Base-by-base conservation (phyloP, 1,284 basidiomycete genomes). In the Tylopilus sp. region DNA sequence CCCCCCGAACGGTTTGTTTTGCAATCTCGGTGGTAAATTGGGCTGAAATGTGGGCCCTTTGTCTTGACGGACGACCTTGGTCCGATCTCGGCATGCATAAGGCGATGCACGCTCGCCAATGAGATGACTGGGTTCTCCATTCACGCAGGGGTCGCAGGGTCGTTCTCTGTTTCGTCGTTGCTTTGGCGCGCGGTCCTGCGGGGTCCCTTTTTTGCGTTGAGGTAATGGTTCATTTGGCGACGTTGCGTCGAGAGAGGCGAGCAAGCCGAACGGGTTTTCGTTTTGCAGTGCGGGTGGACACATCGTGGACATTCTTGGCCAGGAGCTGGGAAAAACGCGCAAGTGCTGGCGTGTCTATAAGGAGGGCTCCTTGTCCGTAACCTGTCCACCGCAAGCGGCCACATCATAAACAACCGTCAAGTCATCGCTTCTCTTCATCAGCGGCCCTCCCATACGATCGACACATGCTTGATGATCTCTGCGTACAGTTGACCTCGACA, bases 331-430 rank as follows among this genome's bases (percentile, higher is more conserved):
- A 43, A 51, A 51, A 57, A 41, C 5, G 17, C 5, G 5, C 24
- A 25, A 15, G 7, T 10, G n/a, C 36, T 39, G 50, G 26, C 50
- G 25, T 40, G 22, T 22, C 33, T 51, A 43, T 41, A 56, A 43
- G 24, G 28, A 35, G 33, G 25, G n/a, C n/a, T 13, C n/a, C 14
- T 32, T 2, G 36, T 13, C 44, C 47, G 17, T 37, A 43, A 39
- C 5, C n/a, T 14, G 20, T 20, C 37, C 22, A 42, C 49, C 36
- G 22, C 51, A 54, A 54, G 47, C 25, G 3, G 48, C 29, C 33
- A 24, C 1, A 7, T n/a, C 4, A 20, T 50, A 67, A 63, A 63
- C 61, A 63, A 61, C 33, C 33, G 45, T 62, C 61, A 66, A 66
- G 54, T 13, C 25, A 0, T 6, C 19, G 10, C 52, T 31, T 45